Evolutionary conservation across 345 rosid species (phyloP).

Genomic region (Arabidopsis arenosa): DNA sequence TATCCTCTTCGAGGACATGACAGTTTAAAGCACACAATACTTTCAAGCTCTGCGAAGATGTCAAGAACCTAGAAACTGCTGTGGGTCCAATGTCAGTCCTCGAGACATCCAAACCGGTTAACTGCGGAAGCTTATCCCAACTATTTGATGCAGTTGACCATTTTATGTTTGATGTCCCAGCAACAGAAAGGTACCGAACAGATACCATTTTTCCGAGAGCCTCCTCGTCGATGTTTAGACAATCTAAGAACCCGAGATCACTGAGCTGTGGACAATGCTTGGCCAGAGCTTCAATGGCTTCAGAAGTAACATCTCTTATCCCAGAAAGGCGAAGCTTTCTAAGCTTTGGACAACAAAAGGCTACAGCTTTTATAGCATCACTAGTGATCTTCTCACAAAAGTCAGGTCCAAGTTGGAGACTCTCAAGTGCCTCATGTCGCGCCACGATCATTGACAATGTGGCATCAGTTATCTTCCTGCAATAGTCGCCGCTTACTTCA

Average conservation of each 20-base stretch:
- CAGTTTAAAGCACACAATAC: slow-evolving; percentile 83
- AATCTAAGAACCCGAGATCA: slow-evolving; percentile 78
- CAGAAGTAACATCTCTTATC: slow-evolving; percentile 67
- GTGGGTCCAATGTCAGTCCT: slow-evolving; percentile 72
- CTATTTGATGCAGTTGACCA: slow-evolving; percentile 65
- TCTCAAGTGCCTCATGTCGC: slow-evolving; percentile 73
- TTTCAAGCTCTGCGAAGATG: slow-evolving; percentile 68
- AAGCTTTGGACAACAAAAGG: slow-evolving; percentile 75
- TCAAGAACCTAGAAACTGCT: slow-evolving; percentile 66
- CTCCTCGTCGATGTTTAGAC: slow-evolving; percentile 66
- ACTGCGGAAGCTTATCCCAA: slow-evolving; percentile 76
- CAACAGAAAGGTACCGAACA: slow-evolving; percentile 68
- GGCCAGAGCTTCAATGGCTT: slow-evolving; percentile 75
- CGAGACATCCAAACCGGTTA: slow-evolving; percentile 77
- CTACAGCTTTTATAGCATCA: slow-evolving; percentile 71
- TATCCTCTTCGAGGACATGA: slow-evolving; percentile 62
- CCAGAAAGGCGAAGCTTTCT: slow-evolving; percentile 79
- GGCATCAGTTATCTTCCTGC: slow-evolving; percentile 80
- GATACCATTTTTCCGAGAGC: slow-evolving; percentile 67
- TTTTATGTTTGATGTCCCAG: slow-evolving; percentile 80
- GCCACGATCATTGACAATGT: slow-evolving; percentile 75
- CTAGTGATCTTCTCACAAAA: slow-evolving; percentile 82
- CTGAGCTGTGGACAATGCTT: slow-evolving; percentile 63
- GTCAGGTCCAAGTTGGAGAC: slow-evolving; percentile 85
- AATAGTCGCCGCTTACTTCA: slow-evolving; percentile 81